A percentile compares a stretch with the other conserved stretches of the same genome.
These are phyloP conservation scores for Pyricularia sp. DNA, from an alignment of 2,329 filamentous ascomycete genomes.

Conservation along the genomic window DNA sequence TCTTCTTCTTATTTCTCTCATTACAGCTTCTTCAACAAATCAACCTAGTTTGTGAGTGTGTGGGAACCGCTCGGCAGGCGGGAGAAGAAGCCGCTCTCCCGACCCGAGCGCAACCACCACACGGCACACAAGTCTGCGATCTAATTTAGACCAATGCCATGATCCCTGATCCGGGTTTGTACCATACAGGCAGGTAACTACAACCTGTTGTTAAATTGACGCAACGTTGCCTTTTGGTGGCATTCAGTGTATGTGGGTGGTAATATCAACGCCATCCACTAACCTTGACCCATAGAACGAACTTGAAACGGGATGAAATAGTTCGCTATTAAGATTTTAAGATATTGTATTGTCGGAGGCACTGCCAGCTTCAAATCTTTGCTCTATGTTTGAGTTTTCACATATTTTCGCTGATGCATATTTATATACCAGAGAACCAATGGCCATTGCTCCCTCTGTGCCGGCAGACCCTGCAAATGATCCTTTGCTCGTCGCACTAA, in stretches of 20 bases:
- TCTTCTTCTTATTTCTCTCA: not conserved
- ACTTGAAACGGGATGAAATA: too few species aligned
- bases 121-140: not conserved
- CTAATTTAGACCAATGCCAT: not conserved
- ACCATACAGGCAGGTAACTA: not conserved
- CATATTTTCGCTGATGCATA: not conserved
- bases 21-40: not conserved
- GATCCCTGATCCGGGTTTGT: not conserved
- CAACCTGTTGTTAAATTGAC: not conserved
- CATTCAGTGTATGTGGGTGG: not conserved
- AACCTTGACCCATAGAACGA: not conserved
- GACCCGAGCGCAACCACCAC: not conserved
- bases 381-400: not conserved
- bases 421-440: not conserved
- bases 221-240: not conserved
- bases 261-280: not conserved
- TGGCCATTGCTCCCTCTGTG: not conserved
- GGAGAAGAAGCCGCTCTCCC: not conserved
- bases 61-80: not conserved
- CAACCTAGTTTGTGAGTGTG: not conserved
- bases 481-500: not conserved
- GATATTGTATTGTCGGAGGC: not conserved
- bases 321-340: not conserved
- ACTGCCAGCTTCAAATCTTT: not conserved
- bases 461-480: not conserved